Evolutionary conservation across 1,284 basidiomycete species (phyloP), one percentile per base, ranked within the genome.

Genomic region (Apiotrichum domesticum): DNA sequence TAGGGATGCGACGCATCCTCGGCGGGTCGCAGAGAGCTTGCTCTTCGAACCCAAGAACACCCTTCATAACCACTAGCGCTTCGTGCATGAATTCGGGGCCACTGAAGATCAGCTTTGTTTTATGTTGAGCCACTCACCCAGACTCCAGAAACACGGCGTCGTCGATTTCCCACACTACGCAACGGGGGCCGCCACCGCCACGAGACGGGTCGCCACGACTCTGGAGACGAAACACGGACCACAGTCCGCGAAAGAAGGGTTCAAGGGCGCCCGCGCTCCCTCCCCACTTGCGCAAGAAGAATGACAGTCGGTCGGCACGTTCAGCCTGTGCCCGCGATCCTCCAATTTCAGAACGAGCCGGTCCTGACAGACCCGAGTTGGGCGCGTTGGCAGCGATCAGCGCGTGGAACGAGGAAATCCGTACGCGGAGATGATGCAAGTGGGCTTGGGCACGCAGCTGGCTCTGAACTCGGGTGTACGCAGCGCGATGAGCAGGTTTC

Each of bases 111-210:
- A 14, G 4, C n/a, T 32, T 14, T 41, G 8, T 40, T 5, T 11
- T 6, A 11, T 11, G 5, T 15, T 37, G 14, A 9, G 40, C 13
- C 33, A 66, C 71, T 63, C 56, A 73, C 71, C 71, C 74, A 32
- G 72, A 70, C 54, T 76, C 71, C 50, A 73, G 59, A 54, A 74
- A 73, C 3, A 76, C 70, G 4, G 74, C 74, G 66, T 76, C 74
- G 61, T 76, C 72, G 8, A 76, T 56, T 56, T 76, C 74, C 74
- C 74, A 76, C 5, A 72, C 68, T 1, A 74, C 65, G 4, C 73
- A 52, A 21, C 43, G 52, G 2, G 50, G 52, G 5, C 73, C 71
- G 2, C 62, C 68, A 14, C 71, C 71, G 7, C 70, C 68, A 21
- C 58, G 57, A 13, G 45, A 51, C 11, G 50, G 21, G 9, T 63